Base-by-base conservation (phyloP, 148 eudicot species). In the Mesembryanthemum crystallinum region DNA sequence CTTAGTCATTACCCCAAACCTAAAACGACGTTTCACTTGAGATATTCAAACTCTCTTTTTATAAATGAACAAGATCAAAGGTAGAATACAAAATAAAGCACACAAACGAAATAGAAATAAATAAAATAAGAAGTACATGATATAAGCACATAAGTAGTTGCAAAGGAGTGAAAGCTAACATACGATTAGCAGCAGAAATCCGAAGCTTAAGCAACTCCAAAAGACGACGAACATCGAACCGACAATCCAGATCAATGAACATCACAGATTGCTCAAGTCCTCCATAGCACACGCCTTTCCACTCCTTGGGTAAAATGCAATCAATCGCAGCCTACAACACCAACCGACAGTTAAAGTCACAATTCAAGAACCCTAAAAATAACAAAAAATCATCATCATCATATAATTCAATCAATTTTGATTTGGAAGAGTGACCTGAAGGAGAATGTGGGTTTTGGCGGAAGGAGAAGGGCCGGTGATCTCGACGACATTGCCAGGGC, bases 191-290 rank as follows among this genome's bases (percentile, higher is more conserved):
- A 60, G 58, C 76, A n/a, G 27, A 69, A 35, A 91, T 81, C 51
- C 85, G 85, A 69, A 81, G 77, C 80, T 79, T 85, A 23, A 94
- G 81, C 23, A 82, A 68, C 39, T 86, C 87, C 7, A 85, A 63
- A 82, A 94, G 80, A n/a, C 89, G 87, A 60, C 80, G 77, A 66
- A 88, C 74, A 76, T 94, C 98, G 55, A 91, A 88, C 57, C 98
- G 97, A 77, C 98, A 94, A 79, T 94, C 97, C 89, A 94, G 84
- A 84, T 94, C 98, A 71, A 94, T 57, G 71, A 85, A 94, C 80
- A 90, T 79, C 25, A 88, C 95, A 21, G 84, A 73, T 39, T 75
- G 83, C 83, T 85, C 97, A 75, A 84, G 80, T 27, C 98, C 98
- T 63, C 95, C 97, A 71, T 90, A 90, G 42, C 82, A 74, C 73